Percentiles rank a stretch among this genome's conserved stretches.
phyloP scores from a whole-genome alignment of 169 alveolate genomes.

The Eimeria maxima region DNA sequence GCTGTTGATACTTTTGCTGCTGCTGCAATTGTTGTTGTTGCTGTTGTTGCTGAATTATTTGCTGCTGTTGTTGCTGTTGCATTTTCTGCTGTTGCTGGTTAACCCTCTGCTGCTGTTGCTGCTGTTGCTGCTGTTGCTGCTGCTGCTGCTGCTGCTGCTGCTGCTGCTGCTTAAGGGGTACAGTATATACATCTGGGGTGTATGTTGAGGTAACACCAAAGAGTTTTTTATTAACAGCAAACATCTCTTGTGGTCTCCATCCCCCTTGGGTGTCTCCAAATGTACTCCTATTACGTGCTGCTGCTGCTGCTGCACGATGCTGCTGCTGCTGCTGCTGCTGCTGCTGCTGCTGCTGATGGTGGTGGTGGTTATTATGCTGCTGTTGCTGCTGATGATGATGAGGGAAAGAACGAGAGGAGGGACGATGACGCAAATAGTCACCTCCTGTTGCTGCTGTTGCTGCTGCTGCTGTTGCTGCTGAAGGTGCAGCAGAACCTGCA shows the following conservation, averaged over 20 bases:
- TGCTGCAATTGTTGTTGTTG: too few relatives aligned
- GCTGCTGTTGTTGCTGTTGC: background rate
- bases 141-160: constrained; percentile 1
- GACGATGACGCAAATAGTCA: background rate
- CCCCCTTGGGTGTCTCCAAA: constrained; percentile 79
- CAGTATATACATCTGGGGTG: constrained; percentile 86
- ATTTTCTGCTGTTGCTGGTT: background rate
- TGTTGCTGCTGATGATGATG: constrained; percentile 47
- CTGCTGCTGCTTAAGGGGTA: constrained; percentile 78
- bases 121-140: too few relatives aligned
- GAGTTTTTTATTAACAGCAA: constrained; percentile 91
- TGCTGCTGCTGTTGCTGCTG: background rate
- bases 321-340: too few relatives aligned
- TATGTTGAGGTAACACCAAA: constrained; percentile 94
- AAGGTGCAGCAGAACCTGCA: background rate
- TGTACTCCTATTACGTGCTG: background rate
- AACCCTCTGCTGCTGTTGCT: too few relatives aligned
- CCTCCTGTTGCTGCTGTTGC: background rate
- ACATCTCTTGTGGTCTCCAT: constrained; percentile 95
- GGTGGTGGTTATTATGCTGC: background rate
- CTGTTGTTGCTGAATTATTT: background rate
- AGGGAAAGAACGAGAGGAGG: background rate
- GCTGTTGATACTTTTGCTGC: too few relatives aligned
- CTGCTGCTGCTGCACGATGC: background rate
- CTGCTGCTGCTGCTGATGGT: constrained; percentile 21